These are phyloP conservation scores for Colletotrichum cuscutae DNA, from an alignment of 2,329 filamentous ascomycete genomes.

Conservation along the genomic window DNA sequence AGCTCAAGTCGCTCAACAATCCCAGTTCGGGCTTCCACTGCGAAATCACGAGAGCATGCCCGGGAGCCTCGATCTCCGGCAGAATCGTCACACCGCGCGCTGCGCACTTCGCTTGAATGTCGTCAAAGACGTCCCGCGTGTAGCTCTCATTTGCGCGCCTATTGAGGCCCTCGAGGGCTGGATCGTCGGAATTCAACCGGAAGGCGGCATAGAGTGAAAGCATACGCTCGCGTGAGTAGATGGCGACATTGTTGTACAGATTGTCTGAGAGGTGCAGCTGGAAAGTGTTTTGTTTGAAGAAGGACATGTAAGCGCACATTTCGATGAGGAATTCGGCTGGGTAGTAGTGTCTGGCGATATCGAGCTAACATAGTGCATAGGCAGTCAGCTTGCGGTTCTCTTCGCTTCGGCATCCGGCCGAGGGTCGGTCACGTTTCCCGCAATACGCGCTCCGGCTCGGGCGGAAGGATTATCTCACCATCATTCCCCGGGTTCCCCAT, in stretches of 20 bases:
- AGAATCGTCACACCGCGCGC: conserved; percentile 66
- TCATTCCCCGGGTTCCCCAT: conserved; percentile 59
- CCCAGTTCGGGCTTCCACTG: conserved; percentile 69
- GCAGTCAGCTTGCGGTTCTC: not conserved
- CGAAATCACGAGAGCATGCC: conserved; percentile 64
- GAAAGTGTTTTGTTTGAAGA: conserved; percentile 69
- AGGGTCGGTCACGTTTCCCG: too few relatives aligned
- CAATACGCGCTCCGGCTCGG: too few relatives aligned
- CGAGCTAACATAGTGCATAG: conserved; percentile 45
- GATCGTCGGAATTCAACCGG: conserved; percentile 60
- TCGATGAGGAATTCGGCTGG: conserved; percentile 63
- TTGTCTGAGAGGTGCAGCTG: conserved; percentile 70
- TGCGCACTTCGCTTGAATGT: conserved; percentile 63
- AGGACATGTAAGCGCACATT: conserved; percentile 69
- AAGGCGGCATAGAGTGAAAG: conserved; percentile 65
- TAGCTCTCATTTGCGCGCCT: conserved; percentile 65
- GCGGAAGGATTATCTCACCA: conserved; percentile 37
- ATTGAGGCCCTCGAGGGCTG: conserved; percentile 59
- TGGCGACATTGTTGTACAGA: conserved; percentile 59
- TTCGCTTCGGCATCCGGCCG: too few relatives aligned
- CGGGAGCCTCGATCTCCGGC: conserved; percentile 69
- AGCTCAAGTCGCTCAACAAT: conserved; percentile 54
- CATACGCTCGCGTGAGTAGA: conserved; percentile 58
- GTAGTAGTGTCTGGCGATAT: conserved; percentile 67
- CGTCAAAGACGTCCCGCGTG: conserved; percentile 59